Percentiles rank a stretch among this genome's conserved stretches.
phyloP scores from a whole-genome alignment of 768 basidiomycete species.

The Agrocybe praecox region DNA sequence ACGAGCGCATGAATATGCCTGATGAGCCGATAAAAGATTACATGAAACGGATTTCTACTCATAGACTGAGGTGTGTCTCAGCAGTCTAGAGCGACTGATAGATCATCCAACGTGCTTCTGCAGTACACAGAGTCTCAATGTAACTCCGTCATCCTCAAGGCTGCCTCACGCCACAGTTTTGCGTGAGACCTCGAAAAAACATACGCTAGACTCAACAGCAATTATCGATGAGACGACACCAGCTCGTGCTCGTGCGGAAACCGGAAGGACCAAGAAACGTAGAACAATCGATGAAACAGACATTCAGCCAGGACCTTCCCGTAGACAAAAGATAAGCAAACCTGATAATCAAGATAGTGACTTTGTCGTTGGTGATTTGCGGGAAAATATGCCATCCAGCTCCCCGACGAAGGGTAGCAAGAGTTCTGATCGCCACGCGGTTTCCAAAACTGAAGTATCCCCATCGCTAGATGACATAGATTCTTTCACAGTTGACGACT shows the following conservation, averaged over 20 bases:
- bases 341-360: constrained; percentile 11
- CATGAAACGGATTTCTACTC: constrained; percentile 31
- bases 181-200: constrained; percentile 1
- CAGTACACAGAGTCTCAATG: constrained; percentile 7
- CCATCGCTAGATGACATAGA: constrained; percentile 22
- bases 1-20: constrained; percentile 52
- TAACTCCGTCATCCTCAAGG: constrained; percentile 12
- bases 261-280: constrained; percentile 17
- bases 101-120: background rate
- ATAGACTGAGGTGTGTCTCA: constrained; percentile 21
- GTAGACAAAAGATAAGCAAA: constrained; percentile 9
- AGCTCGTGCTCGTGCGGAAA: background rate
- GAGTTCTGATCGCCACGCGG: background rate
- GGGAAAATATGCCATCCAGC: background rate
- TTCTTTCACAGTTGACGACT: constrained; percentile 21
- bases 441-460: constrained; percentile 2
- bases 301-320: background rate
- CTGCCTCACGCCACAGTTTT: constrained; percentile 8
- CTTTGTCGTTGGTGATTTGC: background rate
- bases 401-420: background rate
- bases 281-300: constrained; percentile 10
- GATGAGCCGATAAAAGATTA: constrained; percentile 57
- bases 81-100: constrained; percentile 5
- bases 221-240: background rate
- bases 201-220: background rate